phyloP scores from a whole-genome alignment of 805 yeast genomes.

The Saccharomycopsis sp. region DNA sequence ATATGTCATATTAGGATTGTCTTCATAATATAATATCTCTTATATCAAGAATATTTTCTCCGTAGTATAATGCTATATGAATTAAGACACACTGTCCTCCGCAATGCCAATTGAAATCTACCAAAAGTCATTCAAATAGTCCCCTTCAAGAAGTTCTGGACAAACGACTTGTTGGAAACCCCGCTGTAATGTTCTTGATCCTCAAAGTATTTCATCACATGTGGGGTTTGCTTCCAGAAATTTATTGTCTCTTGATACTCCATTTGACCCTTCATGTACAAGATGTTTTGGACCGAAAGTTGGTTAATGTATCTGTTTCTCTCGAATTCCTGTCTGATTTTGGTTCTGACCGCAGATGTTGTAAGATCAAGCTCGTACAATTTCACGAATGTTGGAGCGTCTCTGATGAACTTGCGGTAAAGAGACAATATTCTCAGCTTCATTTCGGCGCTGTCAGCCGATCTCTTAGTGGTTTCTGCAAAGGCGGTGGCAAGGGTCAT shows the following conservation, averaged over 20 bases:
- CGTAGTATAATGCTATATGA: neutral
- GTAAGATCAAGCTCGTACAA: constrained; percentile 72
- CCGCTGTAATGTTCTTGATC: constrained; percentile 51
- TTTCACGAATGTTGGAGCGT: constrained; percentile 52
- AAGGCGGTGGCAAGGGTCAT: constrained; percentile 75
- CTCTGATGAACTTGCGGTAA: constrained; percentile 66
- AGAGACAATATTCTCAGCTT: constrained; percentile 56
- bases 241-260: constrained; percentile 83
- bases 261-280: constrained; percentile 80
- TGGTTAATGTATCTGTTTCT: constrained; percentile 71
- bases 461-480: constrained; percentile 72
- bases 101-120: neutral
- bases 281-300: constrained; percentile 56
- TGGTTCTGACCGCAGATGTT: constrained; percentile 69
- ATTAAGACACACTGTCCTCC: too few species aligned
- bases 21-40: neutral
- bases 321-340: constrained; percentile 84
- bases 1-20: too few species aligned
- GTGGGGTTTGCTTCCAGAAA: constrained; percentile 87
- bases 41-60: neutral
- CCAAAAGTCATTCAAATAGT: too few species aligned
- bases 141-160: constrained; percentile 68
- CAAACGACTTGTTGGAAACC: constrained; percentile 54
- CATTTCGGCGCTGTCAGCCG: constrained; percentile 55
- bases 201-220: constrained; percentile 75